Base-by-base conservation (phyloP, 495 filamentous ascomycete species). In the Neurospora sp. region DNA sequence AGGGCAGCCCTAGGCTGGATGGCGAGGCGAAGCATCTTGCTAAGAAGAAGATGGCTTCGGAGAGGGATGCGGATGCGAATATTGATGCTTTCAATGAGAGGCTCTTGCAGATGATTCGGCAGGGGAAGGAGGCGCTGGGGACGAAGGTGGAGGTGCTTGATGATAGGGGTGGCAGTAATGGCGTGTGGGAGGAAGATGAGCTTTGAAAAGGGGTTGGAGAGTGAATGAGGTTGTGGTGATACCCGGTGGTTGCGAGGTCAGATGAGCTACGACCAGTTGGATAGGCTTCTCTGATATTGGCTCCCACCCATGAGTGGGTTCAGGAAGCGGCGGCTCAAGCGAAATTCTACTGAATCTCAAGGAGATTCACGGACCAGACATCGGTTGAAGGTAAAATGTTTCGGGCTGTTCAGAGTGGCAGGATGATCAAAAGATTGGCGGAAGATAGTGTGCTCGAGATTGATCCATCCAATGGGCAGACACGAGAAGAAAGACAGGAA, bases 81-180 rank as follows among this genome's bases (percentile, higher is more conserved):
- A 87, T 99, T 71, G 88, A 88, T 72, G 88, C 90, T 27, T 88
- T 98, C 80, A 96, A 95, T 78, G 85, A 88, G 44, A 89, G 90
- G 76, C 82, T 98, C 37, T 88, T 91, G 76, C 90, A 87, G 39
- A 93, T 99, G 92, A 97, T 99, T 59, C 81, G 90, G 9, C 90
- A 98, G 80, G 96, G 94, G 0, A 92, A 90, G 78, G 92, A 96
- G 78, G 96, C 96, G 14, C 78, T 98, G 27, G 93, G 92, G 12
- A 92, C 93, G 40, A 94, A 85, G 70, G 85, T 94, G 20, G 91
- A 93, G 77, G 87, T 98, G 71, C 46, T 70, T 35, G 77, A 76
- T 41, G 74, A 85, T 91, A 77, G 85, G 95, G 69, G 88, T 91
- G 46, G 69, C 1, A 70, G 70, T 5, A 76, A 39, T 3, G 72